Percentiles rank a stretch among this genome's conserved stretches.
These are phyloP conservation scores for Pinus taeda DNA, from an alignment of 75 land plant species.

Conservation along the genomic window DNA sequence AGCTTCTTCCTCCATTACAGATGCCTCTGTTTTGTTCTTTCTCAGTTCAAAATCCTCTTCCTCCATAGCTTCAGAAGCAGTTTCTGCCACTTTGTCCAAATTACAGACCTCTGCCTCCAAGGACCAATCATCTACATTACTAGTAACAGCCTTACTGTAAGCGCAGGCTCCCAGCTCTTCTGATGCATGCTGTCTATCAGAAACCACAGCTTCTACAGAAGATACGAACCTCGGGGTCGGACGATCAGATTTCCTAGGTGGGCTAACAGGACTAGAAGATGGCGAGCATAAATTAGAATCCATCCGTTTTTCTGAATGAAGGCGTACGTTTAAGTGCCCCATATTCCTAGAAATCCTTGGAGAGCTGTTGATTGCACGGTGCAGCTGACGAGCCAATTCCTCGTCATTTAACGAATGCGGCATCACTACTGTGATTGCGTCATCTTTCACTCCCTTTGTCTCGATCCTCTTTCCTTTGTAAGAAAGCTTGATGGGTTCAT, in stretches of 20 bases:
- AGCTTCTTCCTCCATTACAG: not conserved
- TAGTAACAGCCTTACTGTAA: not conserved
- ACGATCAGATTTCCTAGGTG: too few relatives aligned
- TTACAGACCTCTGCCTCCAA: not conserved
- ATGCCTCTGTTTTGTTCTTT: not conserved
- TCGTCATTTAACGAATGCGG: constrained; percentile 28
- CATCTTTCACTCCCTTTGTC: not conserved
- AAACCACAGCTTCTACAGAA: not conserved
- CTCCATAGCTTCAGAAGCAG: not conserved
- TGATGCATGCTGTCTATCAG: not conserved
- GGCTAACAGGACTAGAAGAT: not conserved
- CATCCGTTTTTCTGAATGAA: not conserved
- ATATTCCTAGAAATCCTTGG: constrained; percentile 56
- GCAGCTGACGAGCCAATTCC: constrained; percentile 62
- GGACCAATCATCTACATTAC: not conserved
- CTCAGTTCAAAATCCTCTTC: not conserved
- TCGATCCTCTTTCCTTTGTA: constrained; percentile 1
- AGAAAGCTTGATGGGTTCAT: not conserved
- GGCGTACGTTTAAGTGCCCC: constrained; percentile 12
- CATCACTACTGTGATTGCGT: not conserved
- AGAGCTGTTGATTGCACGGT: constrained; percentile 71
- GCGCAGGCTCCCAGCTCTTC: not conserved
- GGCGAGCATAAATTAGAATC: not conserved
- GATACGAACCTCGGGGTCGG: not conserved
- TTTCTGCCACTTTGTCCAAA: not conserved